Conservation (phyloP, 805 yeast species). For the Alloascoidea hylecoeti region DNA sequence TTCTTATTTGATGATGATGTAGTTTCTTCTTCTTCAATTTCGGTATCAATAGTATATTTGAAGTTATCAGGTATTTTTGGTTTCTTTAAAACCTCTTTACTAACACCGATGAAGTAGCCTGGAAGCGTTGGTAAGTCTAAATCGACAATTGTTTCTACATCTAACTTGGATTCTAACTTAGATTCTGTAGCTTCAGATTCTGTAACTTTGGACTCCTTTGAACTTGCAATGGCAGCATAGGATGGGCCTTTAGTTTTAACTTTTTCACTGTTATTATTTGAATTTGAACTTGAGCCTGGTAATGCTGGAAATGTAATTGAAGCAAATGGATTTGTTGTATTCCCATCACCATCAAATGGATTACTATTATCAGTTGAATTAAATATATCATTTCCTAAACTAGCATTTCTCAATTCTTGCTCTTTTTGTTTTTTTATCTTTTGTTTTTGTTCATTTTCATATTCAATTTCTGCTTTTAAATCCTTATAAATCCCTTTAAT, state of each 20-base stretch:
- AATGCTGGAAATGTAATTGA: slow-evolving; percentile 1
- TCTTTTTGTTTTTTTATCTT: slow-evolving; percentile 23
- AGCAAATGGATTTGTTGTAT: slow-evolving; percentile 12
- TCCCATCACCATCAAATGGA: slow-evolving; percentile 22
- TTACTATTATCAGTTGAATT: slow-evolving; percentile 17
- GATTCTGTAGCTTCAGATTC: background rate
- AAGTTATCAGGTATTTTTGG: slow-evolving; percentile 32
- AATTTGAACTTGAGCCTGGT: slow-evolving; percentile 12
- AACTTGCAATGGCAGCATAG: background rate
- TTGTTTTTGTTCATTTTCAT: slow-evolving; percentile 4
- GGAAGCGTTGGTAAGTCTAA: slow-evolving; percentile 35
- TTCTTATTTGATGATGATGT: slow-evolving; percentile 19
- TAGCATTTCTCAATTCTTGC: slow-evolving; percentile 29
- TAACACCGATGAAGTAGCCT: slow-evolving; percentile 59
- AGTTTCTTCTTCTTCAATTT: slow-evolving; percentile 21
- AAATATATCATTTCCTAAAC: slow-evolving; percentile 23
- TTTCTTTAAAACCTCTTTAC: slow-evolving; percentile 48
- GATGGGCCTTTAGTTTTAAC: slow-evolving; percentile 2
- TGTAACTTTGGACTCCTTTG: slow-evolving; percentile 2
- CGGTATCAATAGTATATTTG: slow-evolving; percentile 28
- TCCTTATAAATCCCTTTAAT: slow-evolving; percentile 65
- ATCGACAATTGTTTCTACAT: slow-evolving; percentile 4
- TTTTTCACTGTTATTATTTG: slow-evolving; percentile 3
- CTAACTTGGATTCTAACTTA: background rate
- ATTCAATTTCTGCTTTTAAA: slow-evolving; percentile 25